Base-by-base conservation (phyloP, 129 eudicot genomes). In the Chrysanthemum lavandulifolium region DNA sequence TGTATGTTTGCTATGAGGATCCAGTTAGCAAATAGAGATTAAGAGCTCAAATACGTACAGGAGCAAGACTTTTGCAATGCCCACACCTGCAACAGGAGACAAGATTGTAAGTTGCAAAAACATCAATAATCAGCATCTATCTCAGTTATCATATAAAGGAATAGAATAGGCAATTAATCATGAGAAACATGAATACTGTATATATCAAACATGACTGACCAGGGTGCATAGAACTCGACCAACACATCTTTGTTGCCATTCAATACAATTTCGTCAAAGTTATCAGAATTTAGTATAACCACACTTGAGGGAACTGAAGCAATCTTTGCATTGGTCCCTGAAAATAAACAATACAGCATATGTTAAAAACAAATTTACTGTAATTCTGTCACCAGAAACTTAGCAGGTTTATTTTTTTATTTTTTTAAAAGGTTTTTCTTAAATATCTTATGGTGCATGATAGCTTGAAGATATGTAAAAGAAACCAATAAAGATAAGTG, bases 211-310 rank as follows among this genome's bases (percentile, higher is more conserved):
- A 29, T 55, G 61, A 65, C 82, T 71, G 76, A 95, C 99, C 99
- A 95, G 63, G 99, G 99, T 58, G 99, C 99, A 82, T 95, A 95
- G 68, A 88, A 95, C 87, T 95, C 99, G 54, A 91, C 99, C 73
- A 95, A 84, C 59, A 95, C 99, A 75, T 95, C 87, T 67, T 95
- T 95, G 19, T 79, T 83, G 73, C 80, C 88, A 85, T 95, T 87
- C 82, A 91, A 79, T 11, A 91, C 99, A 69, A 95, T 79, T 63
- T 91, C 88, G 3, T 91, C 82, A 72, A 95, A 95, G 88, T 91
- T 95, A 21, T 95, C 96, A 45, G 97, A 67, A 36, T 79, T 82
- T 66, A 95, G 86, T 27, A 95, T 85, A 78, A 95, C 97, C 48
- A 95, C 99, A 75, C 84, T 81, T 65, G 99, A 86, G 33, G 97